Evolutionary conservation across 768 basidiomycete genomes (phyloP).

Genomic region (Trametes coccinea): DNA sequence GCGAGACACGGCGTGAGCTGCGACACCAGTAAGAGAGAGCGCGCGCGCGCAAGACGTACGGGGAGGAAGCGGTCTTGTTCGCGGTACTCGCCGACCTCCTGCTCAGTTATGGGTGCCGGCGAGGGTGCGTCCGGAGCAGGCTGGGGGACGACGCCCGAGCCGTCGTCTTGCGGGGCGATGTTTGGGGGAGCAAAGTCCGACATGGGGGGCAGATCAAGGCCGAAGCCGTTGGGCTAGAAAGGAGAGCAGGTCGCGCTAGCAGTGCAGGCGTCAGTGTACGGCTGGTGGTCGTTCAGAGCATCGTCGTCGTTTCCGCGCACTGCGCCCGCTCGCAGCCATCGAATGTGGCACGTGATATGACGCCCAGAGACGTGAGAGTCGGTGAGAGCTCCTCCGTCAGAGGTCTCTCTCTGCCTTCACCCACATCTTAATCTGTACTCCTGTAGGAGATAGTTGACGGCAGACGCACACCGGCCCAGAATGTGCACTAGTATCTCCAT

Average conservation of each 20-base stretch:
- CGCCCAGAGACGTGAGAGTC: not conserved
- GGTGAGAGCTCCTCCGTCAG: too few relatives aligned
- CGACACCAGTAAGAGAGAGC: constrained; percentile 7
- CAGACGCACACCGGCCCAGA: too few relatives aligned
- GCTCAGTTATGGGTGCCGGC: constrained; percentile 80
- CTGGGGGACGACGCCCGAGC: constrained; percentile 30
- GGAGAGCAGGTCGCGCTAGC: not conserved
- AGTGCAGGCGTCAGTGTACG: not conserved
- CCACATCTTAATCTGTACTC: too few relatives aligned
- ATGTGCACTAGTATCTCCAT: too few relatives aligned
- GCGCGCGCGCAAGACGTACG: constrained; percentile 42
- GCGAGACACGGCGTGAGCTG: not conserved
- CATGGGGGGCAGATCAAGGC: constrained; percentile 18
- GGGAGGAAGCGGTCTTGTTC: constrained; percentile 97
- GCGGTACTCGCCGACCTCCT: constrained; percentile 91
- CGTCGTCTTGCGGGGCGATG: constrained; percentile 41
- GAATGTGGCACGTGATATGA: constrained; percentile 9
- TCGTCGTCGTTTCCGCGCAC: not conserved
- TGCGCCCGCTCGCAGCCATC: not conserved
- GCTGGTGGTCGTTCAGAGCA: not conserved
- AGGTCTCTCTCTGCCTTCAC: too few relatives aligned
- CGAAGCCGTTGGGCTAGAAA: not conserved
- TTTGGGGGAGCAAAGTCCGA: constrained; percentile 32
- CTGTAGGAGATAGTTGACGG: too few relatives aligned
- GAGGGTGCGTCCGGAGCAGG: constrained; percentile 46